Evolutionary conservation across 2,329 filamentous ascomycete genomes (phyloP), one percentile per base, ranked within the genome.

Genomic region (Leptographium procerum): DNA sequence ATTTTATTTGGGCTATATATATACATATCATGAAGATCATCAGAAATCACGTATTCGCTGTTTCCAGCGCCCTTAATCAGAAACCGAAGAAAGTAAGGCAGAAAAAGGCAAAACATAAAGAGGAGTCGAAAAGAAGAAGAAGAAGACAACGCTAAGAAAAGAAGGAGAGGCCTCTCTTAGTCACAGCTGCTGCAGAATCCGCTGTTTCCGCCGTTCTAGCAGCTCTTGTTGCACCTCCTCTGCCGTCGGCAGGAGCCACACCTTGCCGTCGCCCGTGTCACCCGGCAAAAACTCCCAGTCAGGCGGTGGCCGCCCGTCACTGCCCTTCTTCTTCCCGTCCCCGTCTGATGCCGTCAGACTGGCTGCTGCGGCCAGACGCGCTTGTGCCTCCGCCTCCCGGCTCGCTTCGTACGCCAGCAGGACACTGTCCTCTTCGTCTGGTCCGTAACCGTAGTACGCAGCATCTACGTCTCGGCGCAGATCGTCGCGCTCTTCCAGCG

Each of bases 171-270:
- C n/a, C 19, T 1, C 14, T 34, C 9, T 26, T 13, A n/a, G 8
- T 57, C 33, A 57, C 36, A 64, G 33, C 74, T 94, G 92, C 66
- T 96, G 90, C 64, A 99, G 74, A 61, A 99, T 74, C 70, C 86
- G 89, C 72, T 86, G 82, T 70, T 89, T 84, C 72, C 91, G 82
- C 72, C 92, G 80, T 64, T 96, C 91, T 57, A 99, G 81, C 65
- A 99, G 75, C 72, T 97, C 94, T 68, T 91, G 84, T 72, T 96
- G 90, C n/a, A 97, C 92, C 70, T 97, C 89, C 24, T 95, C 90
- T 59, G 90, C 73, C 6, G 88, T 91, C 10, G 94, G 94, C 66
- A 97, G 71, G 62, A 82, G 83, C 92, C 92, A 96, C 52, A 77
- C 81, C 43, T 85, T 76, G 0, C 92, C 92, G 69, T 96, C 91